Percentiles rank a stretch among this genome's conserved stretches.
Evolutionary conservation across 352 stramenopile species (phyloP).

Genomic region (Pythium pyrilobum): DNA sequence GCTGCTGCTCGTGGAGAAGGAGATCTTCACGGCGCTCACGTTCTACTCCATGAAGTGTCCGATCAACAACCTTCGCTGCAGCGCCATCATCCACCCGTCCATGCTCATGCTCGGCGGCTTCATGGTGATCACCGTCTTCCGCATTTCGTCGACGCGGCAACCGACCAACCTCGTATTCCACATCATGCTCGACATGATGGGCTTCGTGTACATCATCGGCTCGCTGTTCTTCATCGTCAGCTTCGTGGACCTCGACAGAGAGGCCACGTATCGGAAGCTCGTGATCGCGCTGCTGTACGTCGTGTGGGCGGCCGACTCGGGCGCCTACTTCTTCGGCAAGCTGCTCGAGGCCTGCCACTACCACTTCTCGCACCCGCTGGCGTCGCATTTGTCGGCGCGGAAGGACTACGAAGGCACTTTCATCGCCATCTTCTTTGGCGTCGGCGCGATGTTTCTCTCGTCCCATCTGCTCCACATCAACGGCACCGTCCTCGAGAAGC

Average conservation of each 20-base stretch:
- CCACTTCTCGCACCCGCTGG: conserved; percentile 65
- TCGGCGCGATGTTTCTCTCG: conserved; percentile 81
- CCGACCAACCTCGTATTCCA: conserved; percentile 33
- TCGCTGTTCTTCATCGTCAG: conserved; percentile 48
- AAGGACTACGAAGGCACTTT: conserved; percentile 95
- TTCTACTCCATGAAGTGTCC: conserved; percentile 54
- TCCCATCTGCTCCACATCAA: conserved; percentile 59
- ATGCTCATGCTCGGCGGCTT: conserved; percentile 33
- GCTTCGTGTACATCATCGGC: conserved; percentile 60
- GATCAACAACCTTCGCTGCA: conserved; percentile 47
- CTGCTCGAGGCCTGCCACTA: conserved; percentile 82
- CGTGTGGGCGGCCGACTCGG: conserved; percentile 86
- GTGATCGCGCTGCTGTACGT: conserved; percentile 65
- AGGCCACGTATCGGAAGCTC: conserved; percentile 49
- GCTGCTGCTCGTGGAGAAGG: conserved; percentile 40
- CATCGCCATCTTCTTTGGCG: conserved; percentile 69
- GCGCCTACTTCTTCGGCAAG: conserved; percentile 92
- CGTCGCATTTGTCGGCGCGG: conserved; percentile 90
- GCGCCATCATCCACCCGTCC: conserved; percentile 24
- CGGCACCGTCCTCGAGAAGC: conserved; percentile 69
- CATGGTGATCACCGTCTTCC: conserved; percentile 39
- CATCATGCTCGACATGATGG: conserved; percentile 45
- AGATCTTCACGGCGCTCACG: conserved; percentile 47
- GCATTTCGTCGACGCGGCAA: conserved; percentile 25
- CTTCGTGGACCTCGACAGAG: conserved; percentile 51